Evolutionary conservation across 768 basidiomycete genomes (phyloP), one percentile per base, ranked within the genome.

Genomic region (Mycena indigotica): DNA sequence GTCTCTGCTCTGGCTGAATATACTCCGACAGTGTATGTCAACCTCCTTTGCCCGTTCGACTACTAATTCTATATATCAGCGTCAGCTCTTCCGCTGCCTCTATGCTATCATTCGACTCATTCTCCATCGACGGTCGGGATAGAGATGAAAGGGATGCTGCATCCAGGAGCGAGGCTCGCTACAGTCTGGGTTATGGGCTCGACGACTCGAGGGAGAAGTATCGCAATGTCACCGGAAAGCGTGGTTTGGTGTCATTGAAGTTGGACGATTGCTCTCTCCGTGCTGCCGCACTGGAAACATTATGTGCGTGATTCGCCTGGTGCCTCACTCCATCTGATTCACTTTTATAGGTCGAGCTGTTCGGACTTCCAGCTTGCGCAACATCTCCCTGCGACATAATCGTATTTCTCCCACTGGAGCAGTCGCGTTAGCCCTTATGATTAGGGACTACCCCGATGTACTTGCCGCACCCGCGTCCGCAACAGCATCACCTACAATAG

Each of bases 391-490:
- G 23, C 85, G 96, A 16, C 83, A 92, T 45, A 98, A 99, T 72
- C 84, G 84, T 40, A 97, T 98, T 66, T 85, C 80, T 29, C 81
- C 87, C 0, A 83, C 89, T 0, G 94, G 95, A 29, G 94, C 90
- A 6, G 93, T 98, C 4, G 91, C 94, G 0, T 79, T 98, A 13
- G 95, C 96, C 0, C 81, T 97, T 51, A 95, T 99, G 93, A 95
- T 98, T 61, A 85, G 91, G 51, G 96, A 99, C 71, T 98, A 98
- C 68, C 92, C 93, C 3, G 93, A 97, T 62, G 80, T 88, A 40
- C 82, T 87, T 6, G 76, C 80, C 26, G 67, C 67, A 23, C 61
- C 52, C 60, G 65, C 24, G 70, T 52, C 44, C 13, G 55, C 61
- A 26, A 32, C 67, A 28, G 51, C 63, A 46, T 60, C 77, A 10